A percentile compares a stretch with the other conserved stretches of the same genome.
Conservation (phyloP, 306 rosid species). For the Trichosanthes truncata region DNA sequence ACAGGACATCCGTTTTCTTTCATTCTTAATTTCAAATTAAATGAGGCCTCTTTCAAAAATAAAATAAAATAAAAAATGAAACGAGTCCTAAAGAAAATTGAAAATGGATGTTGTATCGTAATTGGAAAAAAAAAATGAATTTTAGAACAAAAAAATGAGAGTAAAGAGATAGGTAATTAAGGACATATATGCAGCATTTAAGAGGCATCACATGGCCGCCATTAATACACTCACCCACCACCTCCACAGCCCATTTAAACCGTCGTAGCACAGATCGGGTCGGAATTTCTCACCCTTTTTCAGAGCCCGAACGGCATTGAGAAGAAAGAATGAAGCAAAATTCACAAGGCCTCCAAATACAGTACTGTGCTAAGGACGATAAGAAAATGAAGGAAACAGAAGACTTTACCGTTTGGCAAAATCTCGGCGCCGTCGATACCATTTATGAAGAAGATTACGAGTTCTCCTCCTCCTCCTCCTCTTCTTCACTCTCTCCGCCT, state of each 20-base stretch:
- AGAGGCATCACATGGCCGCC: slow-evolving; percentile 15
- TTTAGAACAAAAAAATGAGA: background rate
- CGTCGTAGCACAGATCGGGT: background rate
- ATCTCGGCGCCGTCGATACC: slow-evolving; percentile 54
- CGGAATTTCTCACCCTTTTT: background rate
- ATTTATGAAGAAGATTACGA: slow-evolving; percentile 73
- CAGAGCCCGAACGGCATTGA: background rate
- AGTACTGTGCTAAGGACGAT: background rate
- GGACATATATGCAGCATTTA: background rate
- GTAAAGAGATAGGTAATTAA: background rate
- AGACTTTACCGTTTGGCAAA: slow-evolving; percentile 26
- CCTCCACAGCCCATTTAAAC: background rate
- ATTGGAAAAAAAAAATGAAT: slow-evolving; percentile 14
- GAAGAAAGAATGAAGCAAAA: background rate
- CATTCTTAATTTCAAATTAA: too few relatives aligned
- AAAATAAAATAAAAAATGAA: background rate
- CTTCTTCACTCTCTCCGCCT: slow-evolving; percentile 48
- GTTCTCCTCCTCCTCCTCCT: slow-evolving; percentile 55
- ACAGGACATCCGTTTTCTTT: background rate
- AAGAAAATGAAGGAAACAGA: slow-evolving; percentile 4
- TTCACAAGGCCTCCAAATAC: background rate
- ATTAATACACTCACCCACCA: slow-evolving; percentile 9
- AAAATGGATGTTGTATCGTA: background rate
- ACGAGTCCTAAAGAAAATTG: background rate
- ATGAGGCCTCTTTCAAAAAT: too few relatives aligned